A percentile compares a stretch with the other conserved stretches of the same genome.
These are phyloP conservation scores for Bathelium albidoporum DNA, from an alignment of 495 filamentous ascomycete species.

Conservation along the genomic window DNA sequence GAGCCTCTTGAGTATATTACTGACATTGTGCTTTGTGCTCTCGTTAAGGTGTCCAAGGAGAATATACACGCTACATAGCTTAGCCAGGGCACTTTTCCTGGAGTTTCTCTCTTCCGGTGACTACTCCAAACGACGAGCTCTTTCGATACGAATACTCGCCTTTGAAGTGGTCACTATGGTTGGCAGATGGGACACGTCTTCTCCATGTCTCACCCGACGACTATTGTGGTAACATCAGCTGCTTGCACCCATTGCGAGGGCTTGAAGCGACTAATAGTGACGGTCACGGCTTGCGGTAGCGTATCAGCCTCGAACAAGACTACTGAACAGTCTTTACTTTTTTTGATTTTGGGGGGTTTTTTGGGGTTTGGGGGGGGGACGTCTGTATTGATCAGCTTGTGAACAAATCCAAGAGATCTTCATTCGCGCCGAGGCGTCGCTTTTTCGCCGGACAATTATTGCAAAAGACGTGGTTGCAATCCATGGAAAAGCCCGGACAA, in stretches of 20 bases:
- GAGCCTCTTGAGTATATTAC: background rate
- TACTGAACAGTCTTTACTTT: background rate
- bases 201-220: too few relatives aligned
- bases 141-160: too few relatives aligned
- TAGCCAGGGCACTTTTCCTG: background rate
- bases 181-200: too few relatives aligned
- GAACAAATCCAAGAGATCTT: background rate
- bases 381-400: background rate
- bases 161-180: too few relatives aligned
- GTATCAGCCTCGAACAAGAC: too few relatives aligned
- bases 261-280: too few relatives aligned
- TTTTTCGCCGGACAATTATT: background rate
- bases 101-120: too few relatives aligned
- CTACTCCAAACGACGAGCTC: too few relatives aligned
- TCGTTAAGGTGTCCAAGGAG: background rate
- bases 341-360: background rate
- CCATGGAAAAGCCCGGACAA: background rate
- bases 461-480: background rate
- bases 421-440: background rate
- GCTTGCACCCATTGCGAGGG: too few relatives aligned
- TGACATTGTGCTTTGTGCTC: background rate
- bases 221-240: too few relatives aligned
- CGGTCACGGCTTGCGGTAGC: too few relatives aligned
- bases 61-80: background rate
- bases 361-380: background rate